Evolutionary conservation across 2,329 filamentous ascomycete genomes (phyloP).

Genomic region (Aspergillus floridensis): DNA sequence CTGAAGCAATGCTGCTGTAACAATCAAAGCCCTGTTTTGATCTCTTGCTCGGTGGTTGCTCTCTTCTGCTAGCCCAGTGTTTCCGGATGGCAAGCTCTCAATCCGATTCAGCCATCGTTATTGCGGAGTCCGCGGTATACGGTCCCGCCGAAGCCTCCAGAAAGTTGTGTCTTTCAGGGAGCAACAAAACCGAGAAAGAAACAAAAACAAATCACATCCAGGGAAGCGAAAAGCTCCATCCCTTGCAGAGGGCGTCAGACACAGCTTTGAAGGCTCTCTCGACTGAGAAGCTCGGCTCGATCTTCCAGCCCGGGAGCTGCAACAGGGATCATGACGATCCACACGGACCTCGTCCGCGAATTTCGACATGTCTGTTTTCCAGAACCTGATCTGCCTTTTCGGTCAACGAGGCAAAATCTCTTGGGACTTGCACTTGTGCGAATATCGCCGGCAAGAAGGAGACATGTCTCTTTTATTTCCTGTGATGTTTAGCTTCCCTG

Average conservation of each 20-base stretch:
- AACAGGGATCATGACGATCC: slow-evolving; percentile 17
- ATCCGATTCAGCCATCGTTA: background rate
- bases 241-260: slow-evolving; percentile 20
- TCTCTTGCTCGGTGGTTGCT: background rate
- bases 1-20: slow-evolving; percentile 1
- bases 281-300: slow-evolving; percentile 7
- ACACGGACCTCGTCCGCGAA: slow-evolving; percentile 10
- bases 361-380: slow-evolving; percentile 21
- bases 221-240: slow-evolving; percentile 12
- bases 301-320: slow-evolving; percentile 1
- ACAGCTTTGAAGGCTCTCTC: slow-evolving; percentile 6
- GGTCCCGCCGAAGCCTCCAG: background rate
- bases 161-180: background rate
- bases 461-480: background rate
- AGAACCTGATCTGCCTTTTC: slow-evolving; percentile 22
- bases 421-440: slow-evolving; percentile 3
- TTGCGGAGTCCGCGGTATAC: background rate
- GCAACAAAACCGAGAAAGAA: background rate
- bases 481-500: slow-evolving; percentile 2
- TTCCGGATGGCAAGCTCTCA: no score
- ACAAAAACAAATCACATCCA: background rate
- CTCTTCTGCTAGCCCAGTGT: background rate
- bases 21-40: background rate
- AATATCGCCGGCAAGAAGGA: background rate
- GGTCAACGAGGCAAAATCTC: slow-evolving; percentile 16